Conservation (phyloP, 441 rosid genomes). For the Rhodomyrtus psidioides region DNA sequence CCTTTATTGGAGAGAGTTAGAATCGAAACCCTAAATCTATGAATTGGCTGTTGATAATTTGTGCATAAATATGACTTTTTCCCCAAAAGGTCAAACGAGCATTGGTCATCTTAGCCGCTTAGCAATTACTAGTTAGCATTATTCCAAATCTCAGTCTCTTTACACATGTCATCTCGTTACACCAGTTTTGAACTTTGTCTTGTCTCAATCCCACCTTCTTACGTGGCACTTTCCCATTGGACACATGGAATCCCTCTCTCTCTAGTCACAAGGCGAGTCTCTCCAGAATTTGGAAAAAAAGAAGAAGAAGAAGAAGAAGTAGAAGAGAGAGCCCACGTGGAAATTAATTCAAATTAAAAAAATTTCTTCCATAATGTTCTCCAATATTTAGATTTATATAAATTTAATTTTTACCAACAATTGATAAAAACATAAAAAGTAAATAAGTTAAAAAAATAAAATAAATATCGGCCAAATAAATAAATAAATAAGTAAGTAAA, state of each 20-base stretch:
- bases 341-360: not conserved
- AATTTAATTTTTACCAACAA: not conserved
- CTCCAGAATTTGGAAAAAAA: not conserved
- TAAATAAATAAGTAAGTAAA: not conserved
- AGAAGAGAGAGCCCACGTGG: not conserved
- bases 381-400: not conserved
- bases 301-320: no score
- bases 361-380: not conserved
- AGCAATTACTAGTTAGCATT: no score
- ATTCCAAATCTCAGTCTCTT: no score
- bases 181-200: not conserved
- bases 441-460: not conserved
- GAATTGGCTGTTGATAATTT: not conserved
- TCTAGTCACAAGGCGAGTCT: not conserved
- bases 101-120: not conserved
- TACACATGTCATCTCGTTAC: not conserved
- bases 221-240: not conserved
- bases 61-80: not conserved
- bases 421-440: not conserved
- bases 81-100: not conserved
- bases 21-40: not conserved
- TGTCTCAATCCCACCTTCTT: not conserved
- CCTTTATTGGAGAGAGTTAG: not conserved
- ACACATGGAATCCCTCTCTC: not conserved
- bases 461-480: no score